Percentiles rank a stretch among this genome's conserved stretches.
These are phyloP conservation scores for Annulohypoxylon stygium DNA, from an alignment of 495 filamentous ascomycete genomes.

Conservation along the genomic window DNA sequence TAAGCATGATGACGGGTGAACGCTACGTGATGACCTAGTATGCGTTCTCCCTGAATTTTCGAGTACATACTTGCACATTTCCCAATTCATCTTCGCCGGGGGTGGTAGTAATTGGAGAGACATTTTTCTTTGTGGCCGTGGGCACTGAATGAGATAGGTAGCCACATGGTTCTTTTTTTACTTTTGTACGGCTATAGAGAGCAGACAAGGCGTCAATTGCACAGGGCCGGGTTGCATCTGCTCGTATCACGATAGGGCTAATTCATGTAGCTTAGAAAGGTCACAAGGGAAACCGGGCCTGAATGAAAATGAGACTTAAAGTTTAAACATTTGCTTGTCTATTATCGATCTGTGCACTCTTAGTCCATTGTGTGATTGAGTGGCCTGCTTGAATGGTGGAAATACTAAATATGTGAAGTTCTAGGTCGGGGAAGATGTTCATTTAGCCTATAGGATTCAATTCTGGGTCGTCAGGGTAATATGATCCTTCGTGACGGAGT, in stretches of 20 bases:
- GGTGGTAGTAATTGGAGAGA: conserved; percentile 43
- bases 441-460: neutral
- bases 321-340: conserved; percentile 11
- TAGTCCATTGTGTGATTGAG: neutral
- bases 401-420: neutral
- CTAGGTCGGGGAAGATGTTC: neutral
- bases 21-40: conserved; percentile 43
- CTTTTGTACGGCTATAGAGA: conserved; percentile 43
- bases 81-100: conserved; percentile 29
- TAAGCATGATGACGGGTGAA: conserved; percentile 33
- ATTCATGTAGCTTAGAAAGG: conserved; percentile 47
- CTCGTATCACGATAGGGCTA: conserved; percentile 43
- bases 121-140: conserved; percentile 41
- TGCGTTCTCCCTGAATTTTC: conserved; percentile 45
- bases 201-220: conserved; percentile 42
- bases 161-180: conserved; percentile 17
- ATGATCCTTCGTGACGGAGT: neutral
- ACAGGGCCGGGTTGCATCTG: conserved; percentile 44
- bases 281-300: conserved; percentile 34
- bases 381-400: neutral
- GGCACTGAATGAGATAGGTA: conserved; percentile 37
- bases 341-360: neutral
- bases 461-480: neutral
- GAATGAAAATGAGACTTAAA: conserved; percentile 36
- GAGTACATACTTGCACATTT: conserved; percentile 50